A percentile compares a stretch with the other conserved stretches of the same genome.
These are phyloP conservation scores for Ustilago bromivora DNA, from an alignment of 1,284 basidiomycete species.

Conservation along the genomic window DNA sequence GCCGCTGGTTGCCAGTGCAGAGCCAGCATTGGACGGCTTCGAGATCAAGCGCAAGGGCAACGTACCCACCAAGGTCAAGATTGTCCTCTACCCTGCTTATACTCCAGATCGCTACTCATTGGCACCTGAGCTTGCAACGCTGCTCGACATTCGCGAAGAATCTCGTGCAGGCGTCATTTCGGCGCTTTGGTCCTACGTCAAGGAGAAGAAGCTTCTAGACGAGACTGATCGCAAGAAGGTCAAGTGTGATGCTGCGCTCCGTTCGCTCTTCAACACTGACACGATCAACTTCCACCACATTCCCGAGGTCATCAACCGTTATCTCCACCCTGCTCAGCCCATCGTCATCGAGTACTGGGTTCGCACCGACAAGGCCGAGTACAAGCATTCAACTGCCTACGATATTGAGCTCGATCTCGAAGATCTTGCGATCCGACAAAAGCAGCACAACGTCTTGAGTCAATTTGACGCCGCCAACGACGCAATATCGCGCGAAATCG, in stretches of 20 bases:
- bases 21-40: slow-evolving; percentile 79
- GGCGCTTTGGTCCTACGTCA: slow-evolving; percentile 92
- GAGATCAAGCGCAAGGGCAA: slow-evolving; percentile 87
- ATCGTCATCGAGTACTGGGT: slow-evolving; percentile 82
- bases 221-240: slow-evolving; percentile 86
- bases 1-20: slow-evolving; percentile 58
- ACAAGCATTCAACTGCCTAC: slow-evolving; percentile 75
- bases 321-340: slow-evolving; percentile 82
- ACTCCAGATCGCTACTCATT: slow-evolving; percentile 88
- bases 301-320: slow-evolving; percentile 86
- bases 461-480: slow-evolving; percentile 78
- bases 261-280: slow-evolving; percentile 60
- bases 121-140: slow-evolving; percentile 79
- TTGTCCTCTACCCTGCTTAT: slow-evolving; percentile 85
- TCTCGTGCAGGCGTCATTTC: slow-evolving; percentile 85
- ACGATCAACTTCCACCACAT: slow-evolving; percentile 86
- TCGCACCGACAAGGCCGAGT: slow-evolving; percentile 66
- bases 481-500: slow-evolving; percentile 74
- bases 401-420: slow-evolving; percentile 92
- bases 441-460: slow-evolving; percentile 81
- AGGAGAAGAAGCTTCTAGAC: slow-evolving; percentile 86
- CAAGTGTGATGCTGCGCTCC: slow-evolving; percentile 75
- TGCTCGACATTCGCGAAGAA: slow-evolving; percentile 87
- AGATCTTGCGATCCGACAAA: slow-evolving; percentile 80
- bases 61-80: slow-evolving; percentile 79